These are phyloP conservation scores for Myriosclerotinia duriaeana DNA, from an alignment of 2,329 filamentous ascomycete species.

Conservation along the genomic window DNA sequence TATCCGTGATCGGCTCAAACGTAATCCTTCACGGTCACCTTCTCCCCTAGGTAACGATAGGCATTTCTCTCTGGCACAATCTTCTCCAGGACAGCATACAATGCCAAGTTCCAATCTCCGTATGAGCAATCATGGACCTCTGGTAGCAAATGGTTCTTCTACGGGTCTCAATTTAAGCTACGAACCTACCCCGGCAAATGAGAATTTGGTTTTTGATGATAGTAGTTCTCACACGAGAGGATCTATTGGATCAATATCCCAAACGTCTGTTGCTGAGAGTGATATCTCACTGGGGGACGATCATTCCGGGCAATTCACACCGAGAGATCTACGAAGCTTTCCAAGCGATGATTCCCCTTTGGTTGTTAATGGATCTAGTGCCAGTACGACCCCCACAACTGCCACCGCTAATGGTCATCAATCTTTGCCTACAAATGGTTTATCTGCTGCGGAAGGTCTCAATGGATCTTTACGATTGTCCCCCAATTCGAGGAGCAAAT, in stretches of 20 bases:
- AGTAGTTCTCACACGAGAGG: conserved; percentile 28
- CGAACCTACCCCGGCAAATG: conserved; percentile 30
- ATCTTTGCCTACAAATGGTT: conserved; percentile 27
- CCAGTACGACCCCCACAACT: conserved; percentile 21
- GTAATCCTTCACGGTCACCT: conserved; percentile 39
- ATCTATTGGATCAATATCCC: conserved; percentile 37
- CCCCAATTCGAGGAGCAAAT: conserved; percentile 34
- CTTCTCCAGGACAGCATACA: conserved; percentile 35
- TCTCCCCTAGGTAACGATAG: conserved; percentile 41
- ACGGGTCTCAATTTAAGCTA: not conserved
- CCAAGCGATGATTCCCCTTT: conserved; percentile 29
- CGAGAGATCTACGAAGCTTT: conserved; percentile 31
- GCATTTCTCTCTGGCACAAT: conserved; percentile 35
- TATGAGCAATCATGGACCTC: conserved; percentile 35
- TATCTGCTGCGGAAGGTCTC: conserved; percentile 27
- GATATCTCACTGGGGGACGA: conserved; percentile 33
- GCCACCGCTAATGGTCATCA: conserved; percentile 25
- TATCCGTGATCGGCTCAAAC: conserved; percentile 38
- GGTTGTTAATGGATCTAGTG: conserved; percentile 35
- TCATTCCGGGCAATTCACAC: conserved; percentile 34
- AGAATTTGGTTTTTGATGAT: conserved; percentile 35
- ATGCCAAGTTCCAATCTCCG: conserved; percentile 36
- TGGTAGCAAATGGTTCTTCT: conserved; percentile 39
- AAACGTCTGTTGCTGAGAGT: conserved; percentile 33
- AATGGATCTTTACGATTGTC: conserved; percentile 34